phyloP scores from a whole-genome alignment of 2,329 filamentous ascomycete genomes.

The Penicillium sp. region DNA sequence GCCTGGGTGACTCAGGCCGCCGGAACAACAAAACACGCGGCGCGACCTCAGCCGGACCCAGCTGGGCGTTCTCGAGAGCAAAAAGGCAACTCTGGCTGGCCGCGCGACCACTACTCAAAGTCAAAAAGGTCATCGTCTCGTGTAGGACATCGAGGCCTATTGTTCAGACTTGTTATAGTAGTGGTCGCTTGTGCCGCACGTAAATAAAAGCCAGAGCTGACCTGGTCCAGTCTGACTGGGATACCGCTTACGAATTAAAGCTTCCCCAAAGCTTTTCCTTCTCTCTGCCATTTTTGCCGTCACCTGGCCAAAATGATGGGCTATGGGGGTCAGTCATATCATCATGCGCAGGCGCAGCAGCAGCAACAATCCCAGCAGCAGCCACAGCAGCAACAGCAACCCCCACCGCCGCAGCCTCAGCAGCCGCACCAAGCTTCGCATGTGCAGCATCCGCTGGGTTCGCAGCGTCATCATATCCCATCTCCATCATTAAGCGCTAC shows the following conservation, averaged over 20 bases:
- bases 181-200: slow-evolving; percentile 15
- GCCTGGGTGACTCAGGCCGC: slow-evolving; percentile 14
- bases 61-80: slow-evolving; percentile 9
- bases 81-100: slow-evolving; percentile 3
- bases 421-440: slow-evolving; percentile 18
- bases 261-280: background rate
- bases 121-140: background rate
- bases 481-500: slow-evolving; percentile 26
- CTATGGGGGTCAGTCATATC: slow-evolving; percentile 29
- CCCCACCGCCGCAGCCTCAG: slow-evolving; percentile 14
- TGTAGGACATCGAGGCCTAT: background rate
- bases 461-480: slow-evolving; percentile 25
- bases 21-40: slow-evolving; percentile 25
- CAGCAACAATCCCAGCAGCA: slow-evolving; percentile 20
- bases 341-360: slow-evolving; percentile 22
- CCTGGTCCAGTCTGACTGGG: slow-evolving; percentile 5
- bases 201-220: slow-evolving; percentile 3
- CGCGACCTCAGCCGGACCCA: slow-evolving; percentile 17
- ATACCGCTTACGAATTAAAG: slow-evolving; percentile 13
- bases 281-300: too few relatives aligned
- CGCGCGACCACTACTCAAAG: slow-evolving; percentile 8
- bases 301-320: slow-evolving; percentile 28
- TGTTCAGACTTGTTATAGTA: background rate
- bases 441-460: slow-evolving; percentile 16
- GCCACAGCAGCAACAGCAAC: slow-evolving; percentile 17